Evolutionary conservation across 75 land plant species (phyloP).

Genomic region (Cunninghamia lanceolata): DNA sequence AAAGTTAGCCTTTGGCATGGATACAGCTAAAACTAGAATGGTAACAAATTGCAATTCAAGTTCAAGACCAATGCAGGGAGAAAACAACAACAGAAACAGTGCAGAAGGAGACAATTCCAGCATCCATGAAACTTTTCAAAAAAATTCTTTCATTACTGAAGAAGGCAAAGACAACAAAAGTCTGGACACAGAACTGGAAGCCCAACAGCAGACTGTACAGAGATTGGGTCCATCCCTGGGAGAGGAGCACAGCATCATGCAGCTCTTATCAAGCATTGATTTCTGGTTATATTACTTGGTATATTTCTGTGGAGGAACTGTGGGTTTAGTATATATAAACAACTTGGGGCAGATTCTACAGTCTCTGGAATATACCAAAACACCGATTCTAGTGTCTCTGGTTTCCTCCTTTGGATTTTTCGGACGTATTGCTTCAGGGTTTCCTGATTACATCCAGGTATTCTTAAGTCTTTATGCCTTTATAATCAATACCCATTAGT

Average conservation of each 20-base stretch:
- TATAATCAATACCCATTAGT: background rate
- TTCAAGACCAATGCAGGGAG: background rate
- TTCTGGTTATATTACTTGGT: constrained; percentile 59
- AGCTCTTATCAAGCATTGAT: constrained; percentile 33
- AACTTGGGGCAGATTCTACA: constrained; percentile 67
- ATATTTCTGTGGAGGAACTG: constrained; percentile 60
- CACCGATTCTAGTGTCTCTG: constrained; percentile 28
- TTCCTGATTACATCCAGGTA: constrained; percentile 38
- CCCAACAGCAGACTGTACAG: background rate
- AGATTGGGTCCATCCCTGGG: constrained; percentile 19
- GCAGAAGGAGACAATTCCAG: background rate
- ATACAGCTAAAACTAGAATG: background rate
- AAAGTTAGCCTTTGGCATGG: background rate
- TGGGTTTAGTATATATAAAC: constrained; percentile 63
- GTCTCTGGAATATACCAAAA: constrained; percentile 35
- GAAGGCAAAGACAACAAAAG: background rate
- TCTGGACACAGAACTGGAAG: constrained; percentile 9
- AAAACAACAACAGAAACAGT: background rate
- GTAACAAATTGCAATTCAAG: background rate
- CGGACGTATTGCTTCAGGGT: constrained; percentile 65
- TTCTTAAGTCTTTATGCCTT: background rate
- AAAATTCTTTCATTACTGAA: background rate
- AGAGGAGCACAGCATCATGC: constrained; percentile 44
- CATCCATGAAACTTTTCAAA: constrained; percentile 28
- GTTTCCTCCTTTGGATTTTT: constrained; percentile 65